Evolutionary conservation across 2,329 filamentous ascomycete genomes (phyloP).

Genomic region (Epichloe coenophiala): DNA sequence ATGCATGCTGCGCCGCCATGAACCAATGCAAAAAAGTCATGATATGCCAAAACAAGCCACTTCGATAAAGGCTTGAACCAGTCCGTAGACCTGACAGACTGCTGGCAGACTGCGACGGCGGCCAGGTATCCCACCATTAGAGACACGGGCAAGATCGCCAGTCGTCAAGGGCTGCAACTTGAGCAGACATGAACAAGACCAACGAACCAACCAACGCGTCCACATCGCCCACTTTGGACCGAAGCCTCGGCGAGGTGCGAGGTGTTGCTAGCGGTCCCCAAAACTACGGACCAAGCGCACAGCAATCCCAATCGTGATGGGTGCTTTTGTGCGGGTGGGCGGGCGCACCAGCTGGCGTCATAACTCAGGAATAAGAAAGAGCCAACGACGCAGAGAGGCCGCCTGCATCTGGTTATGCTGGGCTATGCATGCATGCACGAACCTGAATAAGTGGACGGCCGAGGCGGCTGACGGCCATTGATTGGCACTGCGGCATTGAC

Average conservation of each 20-base stretch:
- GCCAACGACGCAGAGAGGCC: constrained; percentile 6
- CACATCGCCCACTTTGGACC: not conserved
- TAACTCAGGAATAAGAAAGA: not conserved
- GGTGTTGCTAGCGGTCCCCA: not conserved
- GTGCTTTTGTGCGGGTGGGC: constrained; percentile 16
- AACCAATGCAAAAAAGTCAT: too few relatives aligned
- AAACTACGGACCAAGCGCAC: not conserved
- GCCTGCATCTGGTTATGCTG: constrained; percentile 5
- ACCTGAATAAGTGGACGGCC: constrained; percentile 1
- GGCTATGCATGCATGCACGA: constrained; percentile 2
- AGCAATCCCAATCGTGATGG: constrained; percentile 9
- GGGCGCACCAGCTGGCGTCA: constrained; percentile 4
- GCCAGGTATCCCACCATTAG: too few relatives aligned
- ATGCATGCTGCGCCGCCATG: too few relatives aligned
- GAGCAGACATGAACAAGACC: too few relatives aligned
- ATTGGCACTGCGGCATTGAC: not conserved
- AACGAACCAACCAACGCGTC: not conserved
- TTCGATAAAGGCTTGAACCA: too few relatives aligned
- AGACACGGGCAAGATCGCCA: too few relatives aligned
- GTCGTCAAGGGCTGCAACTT: too few relatives aligned
- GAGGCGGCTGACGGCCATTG: constrained; percentile 1
- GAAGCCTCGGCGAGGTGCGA: not conserved
- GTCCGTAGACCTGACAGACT: too few relatives aligned
- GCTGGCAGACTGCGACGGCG: too few relatives aligned
- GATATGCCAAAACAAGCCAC: too few relatives aligned